Evolutionary conservation across 345 rosid genomes (phyloP).

Genomic region (Bretschneidera sinensis): DNA sequence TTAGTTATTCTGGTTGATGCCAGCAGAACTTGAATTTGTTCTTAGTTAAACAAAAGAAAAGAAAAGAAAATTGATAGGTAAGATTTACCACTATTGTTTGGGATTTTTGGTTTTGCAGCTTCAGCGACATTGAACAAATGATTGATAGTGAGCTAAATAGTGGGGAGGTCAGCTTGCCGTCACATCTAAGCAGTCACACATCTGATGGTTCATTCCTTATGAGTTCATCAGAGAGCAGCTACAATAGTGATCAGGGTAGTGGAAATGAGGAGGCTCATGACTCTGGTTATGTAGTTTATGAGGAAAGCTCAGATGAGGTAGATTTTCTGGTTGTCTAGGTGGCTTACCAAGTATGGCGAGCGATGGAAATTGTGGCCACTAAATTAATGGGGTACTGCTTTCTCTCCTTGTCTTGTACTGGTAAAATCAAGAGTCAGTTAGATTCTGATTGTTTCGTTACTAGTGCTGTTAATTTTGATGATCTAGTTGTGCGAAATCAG

Average conservation of each 20-base stretch:
- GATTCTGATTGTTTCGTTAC: neutral
- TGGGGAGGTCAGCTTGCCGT: constrained; percentile 36
- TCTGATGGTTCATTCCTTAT: constrained; percentile 44
- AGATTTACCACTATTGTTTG: constrained; percentile 8
- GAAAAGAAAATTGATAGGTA: too few species aligned
- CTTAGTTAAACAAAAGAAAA: constrained; percentile 11
- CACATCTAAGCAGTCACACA: constrained; percentile 32
- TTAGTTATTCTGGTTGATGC: neutral
- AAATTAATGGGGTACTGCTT: constrained; percentile 22
- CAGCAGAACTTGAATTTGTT: neutral
- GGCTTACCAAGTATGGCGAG: constrained; percentile 9
- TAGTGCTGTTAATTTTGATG: neutral
- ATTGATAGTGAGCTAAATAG: constrained; percentile 47
- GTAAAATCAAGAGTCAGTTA: neutral
- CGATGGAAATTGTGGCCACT: neutral
- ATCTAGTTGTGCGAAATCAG: neutral
- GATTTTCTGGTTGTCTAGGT: constrained; percentile 42
- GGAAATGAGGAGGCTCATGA: constrained; percentile 59
- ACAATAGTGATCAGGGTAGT: constrained; percentile 62
- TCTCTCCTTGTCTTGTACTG: neutral
- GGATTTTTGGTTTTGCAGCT: constrained; percentile 45
- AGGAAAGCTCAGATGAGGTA: constrained; percentile 68
- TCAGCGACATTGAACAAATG: constrained; percentile 49
- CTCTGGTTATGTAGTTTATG: constrained; percentile 37
- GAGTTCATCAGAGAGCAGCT: constrained; percentile 60